These are phyloP conservation scores for Dissophora globulifera DNA, from an alignment of 192 early-diverging fungal genomes.

Conservation along the genomic window DNA sequence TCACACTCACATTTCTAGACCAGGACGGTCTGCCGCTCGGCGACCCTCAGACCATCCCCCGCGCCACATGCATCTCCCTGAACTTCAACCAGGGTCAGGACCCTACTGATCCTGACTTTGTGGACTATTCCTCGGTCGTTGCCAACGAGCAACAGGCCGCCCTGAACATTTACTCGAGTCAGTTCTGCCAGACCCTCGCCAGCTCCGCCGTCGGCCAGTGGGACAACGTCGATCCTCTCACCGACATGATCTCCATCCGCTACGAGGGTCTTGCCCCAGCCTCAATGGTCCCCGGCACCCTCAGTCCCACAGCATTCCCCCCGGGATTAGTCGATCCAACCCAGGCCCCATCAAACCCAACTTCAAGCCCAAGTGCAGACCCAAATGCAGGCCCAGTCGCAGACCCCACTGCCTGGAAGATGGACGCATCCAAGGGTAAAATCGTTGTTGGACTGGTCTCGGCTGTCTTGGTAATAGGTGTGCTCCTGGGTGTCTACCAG, in stretches of 20 bases:
- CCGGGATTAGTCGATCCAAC: background rate
- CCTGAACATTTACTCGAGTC: slow-evolving; percentile 21
- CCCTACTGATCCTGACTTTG: background rate
- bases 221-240: slow-evolving; percentile 1
- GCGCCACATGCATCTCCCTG: background rate
- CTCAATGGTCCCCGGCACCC: slow-evolving; percentile 4
- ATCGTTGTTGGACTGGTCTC: slow-evolving; percentile 17
- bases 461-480: slow-evolving; percentile 8
- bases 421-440: slow-evolving; percentile 29
- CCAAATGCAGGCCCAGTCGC: background rate
- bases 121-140: background rate
- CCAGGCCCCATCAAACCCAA: background rate
- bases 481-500: slow-evolving; percentile 3
- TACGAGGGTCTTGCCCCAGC: slow-evolving; percentile 27
- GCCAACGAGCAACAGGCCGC: slow-evolving; percentile 18
- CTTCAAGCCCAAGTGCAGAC: background rate
- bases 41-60: background rate
- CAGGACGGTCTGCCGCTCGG: background rate
- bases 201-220: slow-evolving; percentile 28
- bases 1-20: slow-evolving; percentile 8
- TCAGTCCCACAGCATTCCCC: slow-evolving; percentile 6
- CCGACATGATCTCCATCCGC: slow-evolving; percentile 1
- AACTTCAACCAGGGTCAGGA: background rate
- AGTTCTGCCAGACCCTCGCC: slow-evolving; percentile 4
- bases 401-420: background rate